phyloP scores from a whole-genome alignment of 352 stramenopile species.

The Phytophthora idaei region DNA sequence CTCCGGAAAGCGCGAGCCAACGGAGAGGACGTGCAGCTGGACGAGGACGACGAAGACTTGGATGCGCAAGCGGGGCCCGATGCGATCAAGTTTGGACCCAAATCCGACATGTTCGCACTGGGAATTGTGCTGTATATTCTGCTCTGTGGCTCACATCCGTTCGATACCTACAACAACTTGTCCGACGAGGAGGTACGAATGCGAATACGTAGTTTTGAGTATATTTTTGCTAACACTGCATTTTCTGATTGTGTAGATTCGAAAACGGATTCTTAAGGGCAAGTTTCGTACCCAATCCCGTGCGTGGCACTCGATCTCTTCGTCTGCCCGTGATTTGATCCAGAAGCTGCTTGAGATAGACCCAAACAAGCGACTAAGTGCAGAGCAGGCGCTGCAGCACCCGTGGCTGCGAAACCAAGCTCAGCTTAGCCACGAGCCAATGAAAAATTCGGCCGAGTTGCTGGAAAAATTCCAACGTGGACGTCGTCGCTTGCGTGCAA shows the following conservation, averaged over 20 bases:
- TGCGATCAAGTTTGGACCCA: constrained; percentile 63
- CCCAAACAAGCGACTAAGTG: constrained; percentile 67
- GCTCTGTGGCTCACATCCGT: constrained; percentile 82
- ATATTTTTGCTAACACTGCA: constrained; percentile 1
- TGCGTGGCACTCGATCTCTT: constrained; percentile 76
- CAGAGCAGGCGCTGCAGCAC: constrained; percentile 67
- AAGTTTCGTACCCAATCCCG: constrained; percentile 77
- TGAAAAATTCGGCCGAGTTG: constrained; percentile 72
- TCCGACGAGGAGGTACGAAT: constrained; percentile 73
- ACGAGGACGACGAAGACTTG: constrained; percentile 38
- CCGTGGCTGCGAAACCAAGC: constrained; percentile 70
- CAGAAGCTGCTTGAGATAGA: constrained; percentile 72
- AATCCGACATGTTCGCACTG: constrained; percentile 85
- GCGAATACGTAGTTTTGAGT: not conserved
- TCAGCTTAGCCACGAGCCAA: constrained; percentile 58
- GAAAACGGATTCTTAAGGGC: constrained; percentile 77
- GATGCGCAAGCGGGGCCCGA: constrained; percentile 39
- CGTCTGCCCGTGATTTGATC: constrained; percentile 70
- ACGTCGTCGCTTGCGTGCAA: constrained; percentile 73
- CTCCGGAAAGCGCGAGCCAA: constrained; percentile 25
- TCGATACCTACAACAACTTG: constrained; percentile 87
- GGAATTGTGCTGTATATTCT: constrained; percentile 87
- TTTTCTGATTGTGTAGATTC: constrained; percentile 51
- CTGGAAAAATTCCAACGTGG: constrained; percentile 84
- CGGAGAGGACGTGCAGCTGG: constrained; percentile 20